Conservation (phyloP, 208 protist species). For the Jaenimonas drosophilae region DNA sequence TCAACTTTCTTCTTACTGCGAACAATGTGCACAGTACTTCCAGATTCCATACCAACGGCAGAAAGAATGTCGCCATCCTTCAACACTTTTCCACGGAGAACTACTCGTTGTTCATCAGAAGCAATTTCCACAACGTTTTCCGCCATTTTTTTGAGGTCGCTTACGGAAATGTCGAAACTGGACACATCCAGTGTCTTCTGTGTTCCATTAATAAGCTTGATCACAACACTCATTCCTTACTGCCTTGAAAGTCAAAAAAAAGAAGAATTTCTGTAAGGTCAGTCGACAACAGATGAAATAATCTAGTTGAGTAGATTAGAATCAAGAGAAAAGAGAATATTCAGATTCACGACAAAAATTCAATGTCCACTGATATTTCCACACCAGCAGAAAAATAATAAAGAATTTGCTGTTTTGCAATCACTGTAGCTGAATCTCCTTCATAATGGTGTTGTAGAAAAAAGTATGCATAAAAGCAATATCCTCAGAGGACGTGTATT, state of each 20-base stretch:
- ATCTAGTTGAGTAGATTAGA: constrained; percentile 2
- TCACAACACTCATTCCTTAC: constrained; percentile 51
- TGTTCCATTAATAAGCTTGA: constrained; percentile 73
- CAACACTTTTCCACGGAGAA: constrained; percentile 75
- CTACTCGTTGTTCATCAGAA: constrained; percentile 70
- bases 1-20: constrained; percentile 46
- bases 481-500: constrained; percentile 58
- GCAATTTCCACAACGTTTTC: constrained; percentile 45
- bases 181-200: constrained; percentile 62
- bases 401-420: constrained; percentile 3
- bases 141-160: constrained; percentile 54
- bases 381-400: constrained; percentile 9
- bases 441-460: constrained; percentile 77
- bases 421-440: constrained; percentile 48
- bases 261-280: constrained; percentile 3
- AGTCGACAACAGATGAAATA: constrained; percentile 1
- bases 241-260: constrained; percentile 10
- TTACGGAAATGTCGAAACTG: constrained; percentile 62
- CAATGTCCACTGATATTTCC: constrained; percentile 1
- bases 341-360: constrained; percentile 11
- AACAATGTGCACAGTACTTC: constrained; percentile 80
- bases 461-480: constrained; percentile 86
- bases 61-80: constrained; percentile 76
- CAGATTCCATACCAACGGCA: constrained; percentile 62
- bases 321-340: constrained; percentile 6